Base-by-base conservation (phyloP, 179 eudicot species). In the Heliamphora pulchella region DNA sequence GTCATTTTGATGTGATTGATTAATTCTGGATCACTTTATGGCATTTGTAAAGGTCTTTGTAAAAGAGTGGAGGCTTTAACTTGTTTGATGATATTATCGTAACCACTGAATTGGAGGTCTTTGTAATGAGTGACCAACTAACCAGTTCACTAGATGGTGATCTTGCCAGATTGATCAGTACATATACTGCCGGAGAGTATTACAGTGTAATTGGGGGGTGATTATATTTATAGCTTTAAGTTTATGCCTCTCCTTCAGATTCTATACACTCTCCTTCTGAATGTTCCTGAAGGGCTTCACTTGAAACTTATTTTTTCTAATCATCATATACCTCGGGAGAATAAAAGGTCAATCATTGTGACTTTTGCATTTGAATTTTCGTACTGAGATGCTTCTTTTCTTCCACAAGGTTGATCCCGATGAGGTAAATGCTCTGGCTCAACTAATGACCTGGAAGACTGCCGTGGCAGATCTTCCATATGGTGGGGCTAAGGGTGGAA, bases 401-500 rank as follows among this genome's bases (percentile, higher is more conserved):
- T 18, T 51, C 1, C 68, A 48, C 54, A 68, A 90, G 91, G 93
- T 89, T 78, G 91, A 90, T 47, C 91, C 87, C 20, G 91, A 90
- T 74, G 93, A 90, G 80, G 91, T 90, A 41, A 90, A 90, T 78
- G 93, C 91, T 65, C 84, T 90, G 18, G 93, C 93, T 76, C 93
- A 90, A 86, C 59, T 90, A 46, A 90, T 90, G 93, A 90, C 93
- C 17, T 90, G 93, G 93, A 90, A 90, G 82, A 90, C 91, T 15
- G 93, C 93, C 2, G 90, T 90, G 43, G 93, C 88, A 0, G 85
- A 90, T 64, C 83, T 90, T 71, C 91, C 93, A 7, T 90, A 90
- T 80, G 93, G 93, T 75, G 93, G 93, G 47, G 93, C 93, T 41
- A 90, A 90, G 82, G 93, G 93, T 63, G 93, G 93, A 14, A 90